phyloP scores from a whole-genome alignment of 805 yeast species.

The Dipodascus albidus region DNA sequence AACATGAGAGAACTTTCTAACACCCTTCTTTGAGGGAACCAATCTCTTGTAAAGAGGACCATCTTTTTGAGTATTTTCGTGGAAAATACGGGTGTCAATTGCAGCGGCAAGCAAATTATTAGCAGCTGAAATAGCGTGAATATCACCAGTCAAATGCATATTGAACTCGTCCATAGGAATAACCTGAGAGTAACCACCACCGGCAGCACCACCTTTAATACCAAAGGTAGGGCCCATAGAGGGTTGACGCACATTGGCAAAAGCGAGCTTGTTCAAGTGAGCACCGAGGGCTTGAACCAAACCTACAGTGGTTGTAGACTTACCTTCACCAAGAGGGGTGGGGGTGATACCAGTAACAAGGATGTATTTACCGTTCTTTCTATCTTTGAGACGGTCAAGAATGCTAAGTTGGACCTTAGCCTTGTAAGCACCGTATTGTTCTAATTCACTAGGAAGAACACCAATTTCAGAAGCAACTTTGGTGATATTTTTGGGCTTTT shows the following conservation, averaged over 20 bases:
- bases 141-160: conserved; percentile 95
- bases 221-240: conserved; percentile 99
- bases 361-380: conserved; percentile 72
- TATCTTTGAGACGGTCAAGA: conserved; percentile 51
- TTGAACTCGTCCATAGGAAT: conserved; percentile 99
- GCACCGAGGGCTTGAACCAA: conserved; percentile 92
- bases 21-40: conserved; percentile 74
- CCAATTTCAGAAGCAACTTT: conserved; percentile 74
- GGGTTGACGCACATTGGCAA: conserved; percentile 96
- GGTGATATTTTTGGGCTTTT: conserved; percentile 72
- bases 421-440: conserved; percentile 81
- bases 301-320: conserved; percentile 93
- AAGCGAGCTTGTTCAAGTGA: conserved; percentile 64
- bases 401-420: conserved; percentile 74
- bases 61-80: conserved; percentile 78
- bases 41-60: conserved; percentile 70
- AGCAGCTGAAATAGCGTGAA: conserved; percentile 92
- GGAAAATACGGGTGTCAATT: conserved; percentile 93
- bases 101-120: conserved; percentile 93
- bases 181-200: conserved; percentile 96
- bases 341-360: conserved; percentile 97
- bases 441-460: conserved; percentile 66
- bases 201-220: conserved; percentile 99
- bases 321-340: conserved; percentile 97
- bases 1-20: conserved; percentile 63